phyloP scores from a whole-genome alignment of 2,329 filamentous ascomycete genomes.

The Orbilia javanica region DNA sequence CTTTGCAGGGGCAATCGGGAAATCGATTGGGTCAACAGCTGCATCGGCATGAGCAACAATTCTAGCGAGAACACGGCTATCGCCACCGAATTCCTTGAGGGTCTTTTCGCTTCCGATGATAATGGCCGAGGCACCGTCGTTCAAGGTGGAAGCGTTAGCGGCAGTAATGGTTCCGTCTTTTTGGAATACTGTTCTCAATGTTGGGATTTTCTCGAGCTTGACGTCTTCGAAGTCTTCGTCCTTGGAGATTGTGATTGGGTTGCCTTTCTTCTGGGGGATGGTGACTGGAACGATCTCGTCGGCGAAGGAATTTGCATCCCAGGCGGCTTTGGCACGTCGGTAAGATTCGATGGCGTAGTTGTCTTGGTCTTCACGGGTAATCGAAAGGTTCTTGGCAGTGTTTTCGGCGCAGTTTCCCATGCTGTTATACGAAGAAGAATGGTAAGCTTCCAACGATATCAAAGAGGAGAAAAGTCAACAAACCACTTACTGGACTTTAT shows the following conservation, averaged over 20 bases:
- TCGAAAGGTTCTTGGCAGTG: conserved; percentile 86
- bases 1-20: conserved; percentile 90
- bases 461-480: neutral
- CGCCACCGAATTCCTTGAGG: conserved; percentile 81
- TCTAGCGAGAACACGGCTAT: conserved; percentile 85
- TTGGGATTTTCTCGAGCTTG: conserved; percentile 86
- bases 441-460: neutral
- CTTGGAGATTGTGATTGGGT: conserved; percentile 76
- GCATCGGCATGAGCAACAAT: conserved; percentile 79
- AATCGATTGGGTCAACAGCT: conserved; percentile 90
- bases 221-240: conserved; percentile 92
- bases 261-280: conserved; percentile 85
- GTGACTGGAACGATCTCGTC: conserved; percentile 93
- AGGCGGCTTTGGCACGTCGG: conserved; percentile 88
- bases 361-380: conserved; percentile 89
- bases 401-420: conserved; percentile 98
- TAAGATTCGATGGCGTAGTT: conserved; percentile 91
- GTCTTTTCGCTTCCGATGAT: conserved; percentile 85
- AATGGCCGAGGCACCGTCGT: conserved; percentile 91
- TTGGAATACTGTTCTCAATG: conserved; percentile 90
- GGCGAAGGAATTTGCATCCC: conserved; percentile 83
- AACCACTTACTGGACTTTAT: conserved; percentile 77
- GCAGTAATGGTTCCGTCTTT: conserved; percentile 91
- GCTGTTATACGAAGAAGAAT: conserved; percentile 59
- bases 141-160: conserved; percentile 92